phyloP scores from a whole-genome alignment of 2,329 filamentous ascomycete genomes.

The Alternaria arborescens region DNA sequence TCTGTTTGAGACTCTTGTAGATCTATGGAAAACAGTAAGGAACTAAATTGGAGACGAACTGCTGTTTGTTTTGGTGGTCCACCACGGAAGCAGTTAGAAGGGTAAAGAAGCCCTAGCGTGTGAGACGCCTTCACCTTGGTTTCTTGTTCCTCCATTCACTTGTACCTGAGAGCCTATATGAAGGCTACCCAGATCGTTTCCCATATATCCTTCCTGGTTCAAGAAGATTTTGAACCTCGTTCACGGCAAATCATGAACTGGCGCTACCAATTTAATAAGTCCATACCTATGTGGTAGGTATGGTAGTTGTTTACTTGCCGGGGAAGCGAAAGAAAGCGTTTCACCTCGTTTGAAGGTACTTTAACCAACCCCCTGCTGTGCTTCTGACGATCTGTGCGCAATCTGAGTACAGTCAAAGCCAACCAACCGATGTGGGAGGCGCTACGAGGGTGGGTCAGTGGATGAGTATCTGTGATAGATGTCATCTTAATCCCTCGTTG shows the following conservation, averaged over 20 bases:
- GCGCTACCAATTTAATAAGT: too few species aligned
- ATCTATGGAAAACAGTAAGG: not conserved
- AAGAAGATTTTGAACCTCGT: not conserved
- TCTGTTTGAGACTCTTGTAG: not conserved
- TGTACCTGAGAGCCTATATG: not conserved
- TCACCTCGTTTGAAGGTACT: not conserved
- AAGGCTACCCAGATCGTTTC: not conserved
- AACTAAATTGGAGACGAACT: not conserved
- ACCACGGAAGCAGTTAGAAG: not conserved
- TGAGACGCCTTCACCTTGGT: not conserved
- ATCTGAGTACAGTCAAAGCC: not conserved
- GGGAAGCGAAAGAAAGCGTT: not conserved
- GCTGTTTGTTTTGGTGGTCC: not conserved
- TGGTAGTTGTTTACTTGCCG: too few species aligned
- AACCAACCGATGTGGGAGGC: not conserved
- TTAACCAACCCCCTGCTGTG: not conserved
- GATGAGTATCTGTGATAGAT: not conserved
- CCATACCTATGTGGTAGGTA: too few species aligned
- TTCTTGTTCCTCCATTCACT: not conserved
- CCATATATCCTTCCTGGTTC: too few species aligned
- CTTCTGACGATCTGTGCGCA: not conserved
- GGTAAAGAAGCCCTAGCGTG: not conserved
- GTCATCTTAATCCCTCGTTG: not conserved
- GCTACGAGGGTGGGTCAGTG: not conserved
- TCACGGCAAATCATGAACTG: not conserved